phyloP scores from a whole-genome alignment of 495 filamentous ascomycete genomes.

The Bacidia gigantensis region DNA sequence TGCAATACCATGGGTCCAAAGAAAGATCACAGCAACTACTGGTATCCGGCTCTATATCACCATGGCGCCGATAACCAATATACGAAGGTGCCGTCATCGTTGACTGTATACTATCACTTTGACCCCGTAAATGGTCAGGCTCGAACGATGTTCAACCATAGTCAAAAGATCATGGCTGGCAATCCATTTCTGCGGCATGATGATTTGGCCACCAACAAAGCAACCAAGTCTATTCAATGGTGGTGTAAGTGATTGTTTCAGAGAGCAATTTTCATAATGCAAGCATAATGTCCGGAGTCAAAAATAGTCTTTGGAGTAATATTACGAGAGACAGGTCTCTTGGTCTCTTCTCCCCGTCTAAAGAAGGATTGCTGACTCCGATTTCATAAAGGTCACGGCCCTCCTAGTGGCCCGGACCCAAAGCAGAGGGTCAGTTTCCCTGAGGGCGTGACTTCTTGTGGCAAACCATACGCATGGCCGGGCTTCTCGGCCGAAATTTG shows the following conservation, averaged over 20 bases:
- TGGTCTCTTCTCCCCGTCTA: no score
- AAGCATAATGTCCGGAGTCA: no score
- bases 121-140: slow-evolving; percentile 32
- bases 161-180: slow-evolving; percentile 65
- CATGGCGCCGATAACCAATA: slow-evolving; percentile 50
- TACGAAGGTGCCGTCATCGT: slow-evolving; percentile 43
- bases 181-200: slow-evolving; percentile 32
- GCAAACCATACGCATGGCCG: not conserved
- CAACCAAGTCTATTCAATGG: slow-evolving; percentile 5
- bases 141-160: slow-evolving; percentile 51
- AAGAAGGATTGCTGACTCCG: no score
- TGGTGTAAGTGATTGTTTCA: slow-evolving; percentile 31
- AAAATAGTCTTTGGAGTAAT: no score
- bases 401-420: slow-evolving; percentile 33
- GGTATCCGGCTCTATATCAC: slow-evolving; percentile 59
- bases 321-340: no score
- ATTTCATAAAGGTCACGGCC: no score
- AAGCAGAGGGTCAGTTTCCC: slow-evolving; percentile 8
- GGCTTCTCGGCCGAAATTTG: slow-evolving; percentile 5
- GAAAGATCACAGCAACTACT: slow-evolving; percentile 64
- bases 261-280: no score
- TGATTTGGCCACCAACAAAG: slow-evolving; percentile 1
- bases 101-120: slow-evolving; percentile 57
- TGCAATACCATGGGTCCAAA: slow-evolving; percentile 56
- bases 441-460: slow-evolving; percentile 4